phyloP scores from a whole-genome alignment of 805 yeast genomes.

The Barnettozyma californica region DNA sequence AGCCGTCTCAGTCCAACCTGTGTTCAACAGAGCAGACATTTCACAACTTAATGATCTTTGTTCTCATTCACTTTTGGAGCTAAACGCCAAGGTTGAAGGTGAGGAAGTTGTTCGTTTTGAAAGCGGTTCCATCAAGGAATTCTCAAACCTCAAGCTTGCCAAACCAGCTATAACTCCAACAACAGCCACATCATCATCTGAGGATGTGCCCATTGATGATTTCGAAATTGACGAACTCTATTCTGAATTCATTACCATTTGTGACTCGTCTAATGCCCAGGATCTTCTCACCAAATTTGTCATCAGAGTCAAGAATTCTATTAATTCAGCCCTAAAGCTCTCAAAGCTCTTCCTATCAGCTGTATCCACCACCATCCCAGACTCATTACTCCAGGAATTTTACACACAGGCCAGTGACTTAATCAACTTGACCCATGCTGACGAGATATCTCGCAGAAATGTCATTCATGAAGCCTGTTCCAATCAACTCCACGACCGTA shows the following conservation, averaged over 20 bases:
- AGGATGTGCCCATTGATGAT: slow-evolving; percentile 26
- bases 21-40: slow-evolving; percentile 85
- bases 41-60: slow-evolving; percentile 76
- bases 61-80: slow-evolving; percentile 60
- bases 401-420: slow-evolving; percentile 32
- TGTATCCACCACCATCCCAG: slow-evolving; percentile 57
- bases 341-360: slow-evolving; percentile 72
- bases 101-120: slow-evolving; percentile 31
- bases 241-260: slow-evolving; percentile 58
- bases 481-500: slow-evolving; percentile 17
- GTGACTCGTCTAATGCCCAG: slow-evolving; percentile 31
- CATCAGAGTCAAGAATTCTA: slow-evolving; percentile 34
- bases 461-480: slow-evolving; percentile 64
- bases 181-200: background rate
- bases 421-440: slow-evolving; percentile 59
- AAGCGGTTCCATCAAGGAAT: slow-evolving; percentile 19
- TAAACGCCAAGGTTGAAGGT: slow-evolving; percentile 65
- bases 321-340: slow-evolving; percentile 39
- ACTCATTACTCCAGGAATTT: slow-evolving; percentile 44
- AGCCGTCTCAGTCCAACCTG: slow-evolving; percentile 95
- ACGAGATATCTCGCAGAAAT: slow-evolving; percentile 69
- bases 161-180: slow-evolving; percentile 1
- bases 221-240: slow-evolving; percentile 63
- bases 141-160: slow-evolving; percentile 19
- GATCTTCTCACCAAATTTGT: slow-evolving; percentile 41